Conservation (phyloP, 768 basidiomycete genomes). For the Hydnomerulius pinastri region DNA sequence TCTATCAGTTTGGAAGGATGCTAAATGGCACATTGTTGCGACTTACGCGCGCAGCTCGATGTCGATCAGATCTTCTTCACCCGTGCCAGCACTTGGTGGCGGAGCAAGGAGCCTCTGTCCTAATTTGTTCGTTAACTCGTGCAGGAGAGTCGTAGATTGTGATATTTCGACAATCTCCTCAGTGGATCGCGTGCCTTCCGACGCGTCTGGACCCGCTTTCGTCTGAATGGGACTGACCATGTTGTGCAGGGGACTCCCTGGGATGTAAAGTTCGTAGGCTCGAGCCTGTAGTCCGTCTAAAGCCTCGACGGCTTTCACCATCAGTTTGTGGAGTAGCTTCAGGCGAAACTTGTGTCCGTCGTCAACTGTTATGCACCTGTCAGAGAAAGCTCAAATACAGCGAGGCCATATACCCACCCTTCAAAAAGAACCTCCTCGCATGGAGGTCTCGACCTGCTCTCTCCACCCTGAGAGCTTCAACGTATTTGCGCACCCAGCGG, state of each 20-base stretch:
- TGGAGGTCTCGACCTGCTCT: conserved; percentile 33
- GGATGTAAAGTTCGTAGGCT: conserved; percentile 18
- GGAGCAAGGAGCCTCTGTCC: not conserved
- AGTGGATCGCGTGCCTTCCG: not conserved
- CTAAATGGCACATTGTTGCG: not conserved
- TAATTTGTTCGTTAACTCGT: not conserved
- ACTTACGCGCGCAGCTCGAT: conserved; percentile 13
- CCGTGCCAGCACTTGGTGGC: not conserved
- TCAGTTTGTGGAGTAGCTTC: conserved; percentile 28
- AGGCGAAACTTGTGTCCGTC: conserved; percentile 32
- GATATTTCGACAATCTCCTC: conserved; percentile 1
- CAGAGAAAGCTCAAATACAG: conserved; percentile 35
- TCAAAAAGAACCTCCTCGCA: conserved; percentile 33
- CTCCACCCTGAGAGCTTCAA: conserved; percentile 35
- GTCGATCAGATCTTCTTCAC: conserved; percentile 20
- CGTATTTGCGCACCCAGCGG: conserved; percentile 26
- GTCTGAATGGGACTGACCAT: not conserved
- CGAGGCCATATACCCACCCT: conserved; percentile 29
- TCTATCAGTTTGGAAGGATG: not conserved
- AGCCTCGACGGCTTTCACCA: conserved; percentile 25
- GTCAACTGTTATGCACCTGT: conserved; percentile 33
- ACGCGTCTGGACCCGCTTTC: not conserved
- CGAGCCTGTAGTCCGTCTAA: conserved; percentile 19
- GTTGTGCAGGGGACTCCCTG: conserved; percentile 3
- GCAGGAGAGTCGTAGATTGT: not conserved